phyloP scores from a whole-genome alignment of 768 basidiomycete genomes.

The Lentinula boryana region DNA sequence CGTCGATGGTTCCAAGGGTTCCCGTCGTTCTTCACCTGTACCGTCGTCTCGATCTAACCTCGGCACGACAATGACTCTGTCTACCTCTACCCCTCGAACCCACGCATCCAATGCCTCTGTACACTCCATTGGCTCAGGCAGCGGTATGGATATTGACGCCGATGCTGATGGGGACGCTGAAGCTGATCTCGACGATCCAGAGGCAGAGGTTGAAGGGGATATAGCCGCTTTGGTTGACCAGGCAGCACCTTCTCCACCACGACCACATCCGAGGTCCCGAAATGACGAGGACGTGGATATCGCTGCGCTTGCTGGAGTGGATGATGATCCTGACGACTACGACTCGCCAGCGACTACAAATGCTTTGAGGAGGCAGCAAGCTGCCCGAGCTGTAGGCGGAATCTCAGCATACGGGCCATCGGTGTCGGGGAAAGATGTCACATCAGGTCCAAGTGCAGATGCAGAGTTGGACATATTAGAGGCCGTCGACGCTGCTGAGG shows the following conservation, averaged over 20 bases:
- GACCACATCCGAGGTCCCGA: background rate
- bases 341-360: constrained; percentile 3
- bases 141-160: background rate
- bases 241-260: background rate
- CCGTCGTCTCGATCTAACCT: background rate
- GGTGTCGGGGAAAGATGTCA: background rate
- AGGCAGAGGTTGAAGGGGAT: constrained; percentile 5
- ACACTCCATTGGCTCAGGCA: constrained; percentile 2
- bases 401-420: background rate
- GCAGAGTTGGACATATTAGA: constrained; percentile 4
- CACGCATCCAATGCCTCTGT: background rate
- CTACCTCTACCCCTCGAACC: background rate
- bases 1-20: background rate
- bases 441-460: background rate
- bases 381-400: background rate
- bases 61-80: background rate
- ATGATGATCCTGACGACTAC: constrained; percentile 9
- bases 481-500: constrained; percentile 6
- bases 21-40: background rate
- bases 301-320: constrained; percentile 10
- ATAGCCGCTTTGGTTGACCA: constrained; percentile 1
- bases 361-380: background rate
- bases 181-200: constrained; percentile 1
- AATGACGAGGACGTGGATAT: constrained; percentile 5
- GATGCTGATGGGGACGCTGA: constrained; percentile 7